A percentile compares a stretch with the other conserved stretches of the same genome.
Conservation (phyloP, 805 yeast genomes). For the Scheffersomyces ergatensis region DNA sequence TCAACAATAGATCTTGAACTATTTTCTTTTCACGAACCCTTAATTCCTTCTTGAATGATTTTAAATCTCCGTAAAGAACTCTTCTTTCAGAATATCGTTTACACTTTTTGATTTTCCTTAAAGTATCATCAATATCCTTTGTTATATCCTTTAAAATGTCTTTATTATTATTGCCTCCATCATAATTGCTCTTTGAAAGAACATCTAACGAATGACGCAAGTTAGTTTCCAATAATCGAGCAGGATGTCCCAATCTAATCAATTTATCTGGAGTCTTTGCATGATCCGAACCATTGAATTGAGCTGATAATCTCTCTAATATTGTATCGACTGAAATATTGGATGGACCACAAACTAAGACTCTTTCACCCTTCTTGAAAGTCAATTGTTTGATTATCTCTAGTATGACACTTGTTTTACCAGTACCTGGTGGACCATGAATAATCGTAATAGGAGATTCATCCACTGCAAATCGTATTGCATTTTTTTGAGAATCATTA, state of each 20-base stretch:
- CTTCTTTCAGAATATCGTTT: constrained; percentile 63
- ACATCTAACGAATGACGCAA: constrained; percentile 75
- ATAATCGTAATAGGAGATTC: constrained; percentile 56
- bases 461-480: constrained; percentile 63
- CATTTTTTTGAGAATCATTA: constrained; percentile 70
- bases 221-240: constrained; percentile 64
- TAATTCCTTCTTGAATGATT: constrained; percentile 67
- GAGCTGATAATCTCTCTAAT: constrained; percentile 62
- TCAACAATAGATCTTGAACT: constrained; percentile 52
- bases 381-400: constrained; percentile 77
- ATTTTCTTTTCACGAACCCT: constrained; percentile 63
- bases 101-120: constrained; percentile 56
- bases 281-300: constrained; percentile 12
- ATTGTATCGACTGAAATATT: constrained; percentile 91
- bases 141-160: constrained; percentile 65
- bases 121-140: constrained; percentile 62
- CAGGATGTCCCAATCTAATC: constrained; percentile 93
- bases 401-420: constrained; percentile 78
- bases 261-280: constrained; percentile 37
- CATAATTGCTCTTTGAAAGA: constrained; percentile 55
- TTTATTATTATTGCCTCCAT: constrained; percentile 34
- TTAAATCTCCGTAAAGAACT: constrained; percentile 67
- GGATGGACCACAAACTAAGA: constrained; percentile 91
- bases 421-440: constrained; percentile 85
- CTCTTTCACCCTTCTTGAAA: constrained; percentile 42